Percentiles rank a stretch among this genome's conserved stretches.
Evolutionary conservation across 108 stramenopile species (phyloP).

Genomic region (Cyclotella baltica): DNA sequence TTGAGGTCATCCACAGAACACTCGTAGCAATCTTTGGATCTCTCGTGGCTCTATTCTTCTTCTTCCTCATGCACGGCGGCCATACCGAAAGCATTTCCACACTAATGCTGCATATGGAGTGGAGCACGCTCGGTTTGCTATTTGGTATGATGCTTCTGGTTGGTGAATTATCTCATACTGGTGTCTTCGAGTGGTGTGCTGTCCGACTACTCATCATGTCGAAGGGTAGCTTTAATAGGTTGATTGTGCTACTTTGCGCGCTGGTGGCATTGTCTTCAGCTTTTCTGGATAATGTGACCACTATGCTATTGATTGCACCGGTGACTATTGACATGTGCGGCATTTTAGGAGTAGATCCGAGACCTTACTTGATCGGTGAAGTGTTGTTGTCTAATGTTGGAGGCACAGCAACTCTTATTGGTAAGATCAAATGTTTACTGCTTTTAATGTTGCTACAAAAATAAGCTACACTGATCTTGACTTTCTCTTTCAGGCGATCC

Average conservation of each 20-base stretch:
- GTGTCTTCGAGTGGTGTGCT: slow-evolving; percentile 74
- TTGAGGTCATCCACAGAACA: slow-evolving; percentile 73
- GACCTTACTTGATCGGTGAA: slow-evolving; percentile 68
- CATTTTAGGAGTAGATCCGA: slow-evolving; percentile 65
- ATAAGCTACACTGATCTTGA: background rate
- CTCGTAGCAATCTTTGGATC: slow-evolving; percentile 70
- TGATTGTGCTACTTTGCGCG: slow-evolving; percentile 58
- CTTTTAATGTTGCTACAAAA: background rate
- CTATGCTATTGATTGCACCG: slow-evolving; percentile 68
- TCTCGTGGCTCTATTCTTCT: slow-evolving; percentile 62
- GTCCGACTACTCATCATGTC: slow-evolving; percentile 58
- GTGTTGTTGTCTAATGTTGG: slow-evolving; percentile 69
- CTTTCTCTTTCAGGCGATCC: slow-evolving; percentile 29
- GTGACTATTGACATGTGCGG: slow-evolving; percentile 79
- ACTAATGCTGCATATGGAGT: slow-evolving; percentile 67
- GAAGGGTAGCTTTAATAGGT: slow-evolving; percentile 58
- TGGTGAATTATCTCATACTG: slow-evolving; percentile 67
- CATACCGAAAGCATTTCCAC: slow-evolving; percentile 51
- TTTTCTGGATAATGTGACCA: slow-evolving; percentile 74
- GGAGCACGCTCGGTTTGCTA: slow-evolving; percentile 66
- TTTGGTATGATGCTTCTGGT: slow-evolving; percentile 83
- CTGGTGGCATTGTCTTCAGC: slow-evolving; percentile 60
- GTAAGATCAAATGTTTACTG: slow-evolving; percentile 17
- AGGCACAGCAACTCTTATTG: slow-evolving; percentile 75
- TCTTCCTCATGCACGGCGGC: slow-evolving; percentile 65